A percentile compares a stretch with the other conserved stretches of the same genome.
phyloP scores from a whole-genome alignment of 1,284 basidiomycete species.

The Neonothopanus nambi region DNA sequence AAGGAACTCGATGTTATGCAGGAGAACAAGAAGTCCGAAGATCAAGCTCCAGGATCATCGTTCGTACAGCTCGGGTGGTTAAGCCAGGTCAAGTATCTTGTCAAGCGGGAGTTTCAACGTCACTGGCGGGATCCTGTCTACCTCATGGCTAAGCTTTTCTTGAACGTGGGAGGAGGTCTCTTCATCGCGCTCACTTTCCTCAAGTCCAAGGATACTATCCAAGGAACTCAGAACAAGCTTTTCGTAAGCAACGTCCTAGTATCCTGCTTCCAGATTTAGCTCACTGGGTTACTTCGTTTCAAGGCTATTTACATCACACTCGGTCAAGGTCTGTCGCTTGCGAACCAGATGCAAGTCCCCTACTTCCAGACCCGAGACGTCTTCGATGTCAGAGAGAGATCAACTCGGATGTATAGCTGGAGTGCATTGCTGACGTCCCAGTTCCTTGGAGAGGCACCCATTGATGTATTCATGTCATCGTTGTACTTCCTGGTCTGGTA shows the following conservation, averaged over 20 bases:
- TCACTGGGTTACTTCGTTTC: neutral
- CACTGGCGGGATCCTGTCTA: conserved; percentile 70
- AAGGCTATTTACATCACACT: conserved; percentile 51
- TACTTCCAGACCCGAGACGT: conserved; percentile 56
- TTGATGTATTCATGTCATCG: conserved; percentile 62
- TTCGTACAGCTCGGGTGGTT: conserved; percentile 38
- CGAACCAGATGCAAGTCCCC: conserved; percentile 55
- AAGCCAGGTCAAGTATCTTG: conserved; percentile 46
- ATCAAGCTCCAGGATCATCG: conserved; percentile 22
- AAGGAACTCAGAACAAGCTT: conserved; percentile 75
- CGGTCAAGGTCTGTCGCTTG: conserved; percentile 45
- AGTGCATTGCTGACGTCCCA: conserved; percentile 63
- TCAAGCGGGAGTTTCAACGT: conserved; percentile 51
- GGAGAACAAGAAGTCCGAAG: conserved; percentile 34
- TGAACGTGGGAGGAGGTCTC: conserved; percentile 52
- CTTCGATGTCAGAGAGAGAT: conserved; percentile 66
- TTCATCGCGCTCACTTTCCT: conserved; percentile 73
- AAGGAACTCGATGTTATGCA: conserved; percentile 37
- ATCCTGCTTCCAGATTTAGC: neutral
- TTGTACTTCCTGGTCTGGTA: conserved; percentile 56
- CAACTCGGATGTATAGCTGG: conserved; percentile 81
- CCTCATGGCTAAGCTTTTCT: conserved; percentile 63
- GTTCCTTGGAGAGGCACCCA: conserved; percentile 35
- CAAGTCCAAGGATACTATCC: conserved; percentile 57
- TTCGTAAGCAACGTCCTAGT: conserved; percentile 42